Evolutionary conservation across 352 stramenopile genomes (phyloP).

Genomic region (Phytophthora kernoviae): DNA sequence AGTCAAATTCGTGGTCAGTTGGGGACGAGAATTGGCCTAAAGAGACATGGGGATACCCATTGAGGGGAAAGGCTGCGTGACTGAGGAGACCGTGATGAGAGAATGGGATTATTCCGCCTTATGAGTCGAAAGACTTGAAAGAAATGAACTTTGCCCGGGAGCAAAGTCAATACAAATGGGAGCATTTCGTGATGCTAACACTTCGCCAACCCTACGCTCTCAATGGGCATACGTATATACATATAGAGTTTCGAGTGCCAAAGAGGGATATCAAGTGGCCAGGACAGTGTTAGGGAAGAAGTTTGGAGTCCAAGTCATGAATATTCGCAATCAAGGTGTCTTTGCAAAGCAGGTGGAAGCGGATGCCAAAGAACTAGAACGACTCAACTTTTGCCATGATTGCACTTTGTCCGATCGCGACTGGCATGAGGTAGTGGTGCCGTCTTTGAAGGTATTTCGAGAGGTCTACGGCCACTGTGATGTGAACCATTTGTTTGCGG

Average conservation of each 20-base stretch:
- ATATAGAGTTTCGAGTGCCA: constrained; percentile 52
- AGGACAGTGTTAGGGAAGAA: constrained; percentile 28
- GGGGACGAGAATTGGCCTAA: constrained; percentile 10
- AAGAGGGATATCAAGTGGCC: constrained; percentile 34
- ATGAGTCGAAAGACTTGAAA: constrained; percentile 3
- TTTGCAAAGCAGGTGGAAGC: constrained; percentile 22
- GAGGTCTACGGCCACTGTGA: too few relatives aligned
- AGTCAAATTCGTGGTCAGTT: constrained; percentile 2
- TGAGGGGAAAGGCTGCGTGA: constrained; percentile 11
- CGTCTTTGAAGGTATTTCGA: too few relatives aligned
- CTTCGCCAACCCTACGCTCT: constrained; percentile 9
- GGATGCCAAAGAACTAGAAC: background rate
- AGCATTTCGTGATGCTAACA: constrained; percentile 11
- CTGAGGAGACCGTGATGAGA: constrained; percentile 4
- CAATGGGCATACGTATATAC: constrained; percentile 44
- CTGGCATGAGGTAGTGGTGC: too few relatives aligned
- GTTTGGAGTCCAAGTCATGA: constrained; percentile 43
- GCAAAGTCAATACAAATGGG: constrained; percentile 10
- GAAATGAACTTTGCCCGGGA: constrained; percentile 13
- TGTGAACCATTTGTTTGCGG: too few relatives aligned
- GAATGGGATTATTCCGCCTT: background rate
- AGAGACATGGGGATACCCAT: constrained; percentile 4
- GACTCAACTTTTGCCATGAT: constrained; percentile 19
- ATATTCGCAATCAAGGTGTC: constrained; percentile 37
- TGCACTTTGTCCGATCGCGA: too few relatives aligned